Conservation (phyloP, 2,329 filamentous ascomycete genomes). For the Pseudogymnoascus sp. region DNA sequence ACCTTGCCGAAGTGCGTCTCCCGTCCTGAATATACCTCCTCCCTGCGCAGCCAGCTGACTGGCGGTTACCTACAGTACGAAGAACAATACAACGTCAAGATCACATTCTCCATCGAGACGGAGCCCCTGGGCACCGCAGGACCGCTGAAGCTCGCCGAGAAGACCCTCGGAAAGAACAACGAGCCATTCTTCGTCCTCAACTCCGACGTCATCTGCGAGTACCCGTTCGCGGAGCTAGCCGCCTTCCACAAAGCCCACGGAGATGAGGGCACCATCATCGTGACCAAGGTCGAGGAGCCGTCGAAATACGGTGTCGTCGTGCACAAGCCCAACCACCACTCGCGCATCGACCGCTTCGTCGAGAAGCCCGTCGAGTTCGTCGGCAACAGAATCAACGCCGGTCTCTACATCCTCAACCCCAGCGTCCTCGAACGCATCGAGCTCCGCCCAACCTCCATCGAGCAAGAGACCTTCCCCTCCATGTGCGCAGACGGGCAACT, state of each 20-base stretch:
- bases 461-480: constrained; percentile 96
- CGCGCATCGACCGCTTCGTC: constrained; percentile 95
- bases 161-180: constrained; percentile 87
- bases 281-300: constrained; percentile 98
- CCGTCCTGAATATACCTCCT: constrained; percentile 14
- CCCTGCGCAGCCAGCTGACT: constrained; percentile 7
- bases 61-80: constrained; percentile 56
- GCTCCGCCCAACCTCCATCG: constrained; percentile 91
- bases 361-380: constrained; percentile 99
- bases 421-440: constrained; percentile 86
- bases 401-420: constrained; percentile 96
- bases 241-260: constrained; percentile 90
- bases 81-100: constrained; percentile 84
- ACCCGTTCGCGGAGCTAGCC: constrained; percentile 83
- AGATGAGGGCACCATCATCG: constrained; percentile 92
- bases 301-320: constrained; percentile 99
- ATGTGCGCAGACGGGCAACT: constrained; percentile 84
- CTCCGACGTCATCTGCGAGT: constrained; percentile 97
- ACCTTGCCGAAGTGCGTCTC: constrained; percentile 69
- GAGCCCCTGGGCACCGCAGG: constrained; percentile 94
- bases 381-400: constrained; percentile 96
- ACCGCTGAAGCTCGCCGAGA: constrained; percentile 89
- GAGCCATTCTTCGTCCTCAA: constrained; percentile 96
- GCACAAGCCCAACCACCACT: constrained; percentile 85
- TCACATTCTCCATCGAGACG: constrained; percentile 93